These are phyloP conservation scores for Magnusiomyces tetraspermus DNA, from an alignment of 1,139 yeast genomes.

Conservation along the genomic window DNA sequence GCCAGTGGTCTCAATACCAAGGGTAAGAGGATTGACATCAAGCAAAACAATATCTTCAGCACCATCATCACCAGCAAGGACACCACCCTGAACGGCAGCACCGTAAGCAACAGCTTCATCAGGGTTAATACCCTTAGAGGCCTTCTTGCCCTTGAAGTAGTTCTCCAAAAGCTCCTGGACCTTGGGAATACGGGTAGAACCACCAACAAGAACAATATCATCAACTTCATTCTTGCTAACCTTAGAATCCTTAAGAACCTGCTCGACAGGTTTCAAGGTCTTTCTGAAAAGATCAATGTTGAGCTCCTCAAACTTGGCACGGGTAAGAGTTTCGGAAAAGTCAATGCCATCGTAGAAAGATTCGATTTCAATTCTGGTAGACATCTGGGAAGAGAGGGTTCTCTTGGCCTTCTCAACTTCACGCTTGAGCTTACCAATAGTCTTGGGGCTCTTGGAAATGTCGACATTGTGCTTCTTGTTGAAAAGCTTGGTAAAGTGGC, in stretches of 20 bases:
- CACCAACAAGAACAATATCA: constrained; percentile 93
- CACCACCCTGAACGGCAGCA: constrained; percentile 98
- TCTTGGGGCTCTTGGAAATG: constrained; percentile 63
- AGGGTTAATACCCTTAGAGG: constrained; percentile 92
- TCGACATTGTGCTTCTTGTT: constrained; percentile 78
- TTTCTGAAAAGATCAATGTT: constrained; percentile 78
- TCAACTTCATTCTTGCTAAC: constrained; percentile 74
- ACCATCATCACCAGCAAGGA: constrained; percentile 73
- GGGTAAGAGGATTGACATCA: constrained; percentile 89
- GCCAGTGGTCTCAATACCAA: constrained; percentile 96
- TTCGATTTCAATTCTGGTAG: constrained; percentile 87
- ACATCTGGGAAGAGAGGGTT: constrained; percentile 82
- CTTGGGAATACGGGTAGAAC: constrained; percentile 97
- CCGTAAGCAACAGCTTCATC: constrained; percentile 98
- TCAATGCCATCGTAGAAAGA: constrained; percentile 94
- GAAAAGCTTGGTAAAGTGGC: constrained; percentile 71
- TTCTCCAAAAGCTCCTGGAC: constrained; percentile 83
- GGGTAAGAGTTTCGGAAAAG: constrained; percentile 81
- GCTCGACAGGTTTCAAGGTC: constrained; percentile 88
- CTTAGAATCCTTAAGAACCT: constrained; percentile 82
- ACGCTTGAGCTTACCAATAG: constrained; percentile 83
- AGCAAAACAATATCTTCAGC: constrained; percentile 79
- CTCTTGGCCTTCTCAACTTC: constrained; percentile 97
- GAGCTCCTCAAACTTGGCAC: constrained; percentile 93
- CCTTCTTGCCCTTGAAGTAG: constrained; percentile 86